Percentiles rank a stretch among this genome's conserved stretches.
Conservation (phyloP, 2,329 filamentous ascomycete species). For the Aulographum hederae region DNA sequence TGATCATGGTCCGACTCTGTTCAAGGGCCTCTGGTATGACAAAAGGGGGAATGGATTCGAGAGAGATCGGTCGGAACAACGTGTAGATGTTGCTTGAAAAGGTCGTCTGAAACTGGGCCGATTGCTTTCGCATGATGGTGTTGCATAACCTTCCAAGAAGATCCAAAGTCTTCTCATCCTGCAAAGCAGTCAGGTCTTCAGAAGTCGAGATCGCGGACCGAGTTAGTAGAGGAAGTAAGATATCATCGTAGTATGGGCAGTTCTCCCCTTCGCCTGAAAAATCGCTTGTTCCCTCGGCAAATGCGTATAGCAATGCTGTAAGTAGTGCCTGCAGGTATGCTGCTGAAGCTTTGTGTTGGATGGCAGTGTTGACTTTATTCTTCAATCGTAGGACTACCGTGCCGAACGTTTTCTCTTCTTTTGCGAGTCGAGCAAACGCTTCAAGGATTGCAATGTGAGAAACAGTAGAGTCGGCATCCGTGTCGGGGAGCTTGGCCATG, state of each 20-base stretch:
- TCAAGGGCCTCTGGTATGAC: no score
- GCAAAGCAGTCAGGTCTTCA: no score
- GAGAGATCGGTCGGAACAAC: no score
- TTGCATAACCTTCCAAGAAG: not conserved
- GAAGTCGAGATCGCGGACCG: no score
- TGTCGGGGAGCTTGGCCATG: conserved; percentile 43
- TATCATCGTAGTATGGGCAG: conserved; percentile 25
- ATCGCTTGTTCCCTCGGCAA: conserved; percentile 35
- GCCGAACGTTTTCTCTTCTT: conserved; percentile 43
- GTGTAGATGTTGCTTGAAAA: no score
- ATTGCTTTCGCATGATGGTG: not conserved
- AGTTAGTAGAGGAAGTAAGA: conserved; percentile 25
- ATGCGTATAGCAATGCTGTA: conserved; percentile 41
- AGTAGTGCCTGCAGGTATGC: conserved; percentile 41
- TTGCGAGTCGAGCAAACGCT: conserved; percentile 44
- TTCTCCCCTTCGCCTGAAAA: conserved; percentile 23
- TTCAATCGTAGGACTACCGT: conserved; percentile 43
- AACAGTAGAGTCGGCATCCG: conserved; percentile 25
- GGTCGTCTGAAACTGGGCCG: not conserved
- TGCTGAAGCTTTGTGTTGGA: conserved; percentile 31
- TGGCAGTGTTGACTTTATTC: conserved; percentile 40
- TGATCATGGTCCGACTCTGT: conserved; percentile 2
- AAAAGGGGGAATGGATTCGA: no score
- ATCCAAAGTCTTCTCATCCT: no score
- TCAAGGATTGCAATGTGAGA: conserved; percentile 40